These are phyloP conservation scores for Phytophthora cajani DNA, from an alignment of 352 stramenopile species.

Conservation along the genomic window DNA sequence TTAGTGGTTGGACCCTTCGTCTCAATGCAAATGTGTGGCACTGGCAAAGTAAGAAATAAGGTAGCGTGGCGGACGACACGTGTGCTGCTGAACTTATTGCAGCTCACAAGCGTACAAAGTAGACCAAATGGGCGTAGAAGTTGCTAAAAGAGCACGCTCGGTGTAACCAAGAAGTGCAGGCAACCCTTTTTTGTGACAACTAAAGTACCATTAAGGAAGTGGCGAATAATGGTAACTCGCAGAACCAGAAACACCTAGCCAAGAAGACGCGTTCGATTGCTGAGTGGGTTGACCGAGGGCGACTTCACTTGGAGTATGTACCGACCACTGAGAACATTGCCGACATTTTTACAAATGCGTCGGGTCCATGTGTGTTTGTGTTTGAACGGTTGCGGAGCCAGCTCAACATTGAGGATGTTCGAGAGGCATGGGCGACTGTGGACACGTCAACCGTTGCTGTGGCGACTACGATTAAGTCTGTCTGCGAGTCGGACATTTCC, in stretches of 20 bases:
- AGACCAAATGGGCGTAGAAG: not conserved
- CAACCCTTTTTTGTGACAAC: conserved; percentile 7
- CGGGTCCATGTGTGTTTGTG: not conserved
- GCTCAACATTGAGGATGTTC: not conserved
- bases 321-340: not conserved
- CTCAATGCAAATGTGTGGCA: too few relatives aligned
- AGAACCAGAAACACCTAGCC: conserved; percentile 1
- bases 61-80: too few relatives aligned
- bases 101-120: not conserved
- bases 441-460: not conserved
- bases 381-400: not conserved
- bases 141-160: not conserved
- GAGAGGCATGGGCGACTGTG: not conserved
- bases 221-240: conserved; percentile 6
- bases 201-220: conserved; percentile 6
- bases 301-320: not conserved
- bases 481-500: not conserved
- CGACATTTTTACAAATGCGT: not conserved
- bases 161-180: not conserved
- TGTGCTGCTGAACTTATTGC: too few relatives aligned
- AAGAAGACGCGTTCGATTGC: not conserved
- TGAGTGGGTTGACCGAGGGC: not conserved
- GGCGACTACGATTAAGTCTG: not conserved
- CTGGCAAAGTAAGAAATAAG: too few relatives aligned
- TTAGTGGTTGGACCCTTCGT: too few relatives aligned